Conservation (phyloP, 352 stramenopile species). For the Saprolegnia diclina region DNA sequence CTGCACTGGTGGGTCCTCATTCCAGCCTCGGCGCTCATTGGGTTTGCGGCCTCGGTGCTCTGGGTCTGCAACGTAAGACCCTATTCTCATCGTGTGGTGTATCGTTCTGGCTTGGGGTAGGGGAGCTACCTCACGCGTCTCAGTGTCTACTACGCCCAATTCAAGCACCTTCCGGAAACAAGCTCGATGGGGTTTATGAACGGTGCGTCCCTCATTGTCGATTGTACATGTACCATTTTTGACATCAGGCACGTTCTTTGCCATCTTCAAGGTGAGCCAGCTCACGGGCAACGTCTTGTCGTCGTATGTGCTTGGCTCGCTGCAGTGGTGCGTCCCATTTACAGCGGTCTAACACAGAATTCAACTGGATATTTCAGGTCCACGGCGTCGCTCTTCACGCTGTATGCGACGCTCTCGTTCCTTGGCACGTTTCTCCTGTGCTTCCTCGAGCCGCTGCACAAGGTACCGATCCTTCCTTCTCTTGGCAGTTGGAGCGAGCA, state of each 20-base stretch:
- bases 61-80: constrained; percentile 13
- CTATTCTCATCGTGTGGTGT: neutral
- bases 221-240: neutral
- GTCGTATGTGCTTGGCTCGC: constrained; percentile 8
- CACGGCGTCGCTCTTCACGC: neutral
- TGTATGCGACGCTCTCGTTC: constrained; percentile 2
- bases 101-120: neutral
- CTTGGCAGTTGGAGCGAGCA: too few relatives aligned
- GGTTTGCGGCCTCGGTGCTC: constrained; percentile 13
- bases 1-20: constrained; percentile 9
- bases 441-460: constrained; percentile 3
- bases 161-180: constrained; percentile 7
- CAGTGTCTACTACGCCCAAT: constrained; percentile 10
- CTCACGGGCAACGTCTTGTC: constrained; percentile 24
- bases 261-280: constrained; percentile 18
- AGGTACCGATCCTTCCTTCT: too few relatives aligned
- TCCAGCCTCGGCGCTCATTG: constrained; percentile 1
- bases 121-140: constrained; percentile 17
- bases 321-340: neutral
- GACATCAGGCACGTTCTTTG: constrained; percentile 5
- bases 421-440: constrained; percentile 4
- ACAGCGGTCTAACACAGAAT: neutral
- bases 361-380: constrained; percentile 4
- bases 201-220: neutral
- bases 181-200: constrained; percentile 26